Base-by-base conservation (phyloP, 108 stramenopile species). In the Epipyxis sp. region DNA sequence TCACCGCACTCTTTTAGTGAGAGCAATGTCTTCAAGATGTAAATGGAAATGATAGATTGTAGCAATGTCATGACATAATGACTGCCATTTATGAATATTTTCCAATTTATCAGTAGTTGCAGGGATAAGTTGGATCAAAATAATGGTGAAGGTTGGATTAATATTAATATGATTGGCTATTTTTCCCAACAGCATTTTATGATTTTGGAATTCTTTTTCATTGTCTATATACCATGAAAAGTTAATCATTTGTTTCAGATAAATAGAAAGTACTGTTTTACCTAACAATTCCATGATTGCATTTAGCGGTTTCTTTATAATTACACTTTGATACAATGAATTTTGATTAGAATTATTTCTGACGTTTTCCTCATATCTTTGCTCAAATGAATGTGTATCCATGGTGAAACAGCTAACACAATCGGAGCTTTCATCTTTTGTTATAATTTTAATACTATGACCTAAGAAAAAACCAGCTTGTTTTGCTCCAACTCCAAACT, bases 401-500 rank as follows among this genome's bases (percentile, higher is more conserved):
- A 82, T 59, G 29, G 79, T 79, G 77, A 82, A 78, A 72, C 76
- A 78, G 35, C 34, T 43, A 40, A 79, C 80, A 50, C 69, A 76
- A 1, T 68, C 59, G 1, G 37, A 42, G 3, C 27, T 37, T 0
- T 74, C 67, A 1, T 76, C 72, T 35, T 77, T 82, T 34, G 81
- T 80, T 42, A 81, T 42, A 13, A 79, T 80, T 54, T 30, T 40
- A 35, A 82, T 62, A 35, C 80, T 39, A 32, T 79, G 74, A 27
- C 81, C 81, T 27, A 82, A 42, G 34, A 76, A 82, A 61, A 82
- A 82, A 1, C 81, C 81, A 1, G 78, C 81, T n/a, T 82, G 81
- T 1, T 80, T 79, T 29, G 81, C 81, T 0, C 81, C 81, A 39
- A 82, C 81, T n/a, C 81, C 81, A 30, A 82, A 82, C 81, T 81